Base-by-base conservation (phyloP, 495 filamentous ascomycete genomes). In the Cenococcum geophilum region DNA sequence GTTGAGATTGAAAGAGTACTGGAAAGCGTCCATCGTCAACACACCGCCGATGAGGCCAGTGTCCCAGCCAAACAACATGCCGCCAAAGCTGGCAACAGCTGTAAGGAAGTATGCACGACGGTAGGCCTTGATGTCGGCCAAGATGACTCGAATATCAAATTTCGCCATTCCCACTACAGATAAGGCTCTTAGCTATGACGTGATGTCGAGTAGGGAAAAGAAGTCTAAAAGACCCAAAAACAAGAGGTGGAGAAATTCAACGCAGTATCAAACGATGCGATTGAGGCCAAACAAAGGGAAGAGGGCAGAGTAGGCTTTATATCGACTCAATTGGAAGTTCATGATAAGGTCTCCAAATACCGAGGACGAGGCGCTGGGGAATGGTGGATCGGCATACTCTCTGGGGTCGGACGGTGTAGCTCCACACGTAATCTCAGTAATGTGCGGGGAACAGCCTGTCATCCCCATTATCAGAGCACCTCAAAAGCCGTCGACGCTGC, bases 41-140 rank as follows among this genome's bases (percentile, higher is more conserved):
- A 64, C 61, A 35, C 65, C 65, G 25, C 57, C 63, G 54, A 67
- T 67, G 34, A 67, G 47, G 11, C 64, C 64, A 1, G 60, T 67
- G 36, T 67, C 64, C 64, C 64, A 67, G 37, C 63, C 63, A 35
- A 66, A 66, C 32, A 66, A 42, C 63, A 67, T 67, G 22, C 64
- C 64, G 34, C 64, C 64, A 57, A 67, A 63, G 4, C 60, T 62
- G 0, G 66, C 66, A 47, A 69, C 60, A 20, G 57, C 59, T 23
- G 66, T 63, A 18, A 69, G 52, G 20, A 69, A 14, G 32, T 69
- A 69, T 5, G 54, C 63, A 23, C 47, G 58, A 6, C 66, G 57
- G 59, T 69, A 66, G 3, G 56, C 60, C 45, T 66, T 69, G 56
- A 69, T 59, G 43, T 66, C 66, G 3, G 40, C 27, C 22, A 45